Conservation (phyloP, 2,329 filamentous ascomycete genomes). For the Aspergillus cejpii region DNA sequence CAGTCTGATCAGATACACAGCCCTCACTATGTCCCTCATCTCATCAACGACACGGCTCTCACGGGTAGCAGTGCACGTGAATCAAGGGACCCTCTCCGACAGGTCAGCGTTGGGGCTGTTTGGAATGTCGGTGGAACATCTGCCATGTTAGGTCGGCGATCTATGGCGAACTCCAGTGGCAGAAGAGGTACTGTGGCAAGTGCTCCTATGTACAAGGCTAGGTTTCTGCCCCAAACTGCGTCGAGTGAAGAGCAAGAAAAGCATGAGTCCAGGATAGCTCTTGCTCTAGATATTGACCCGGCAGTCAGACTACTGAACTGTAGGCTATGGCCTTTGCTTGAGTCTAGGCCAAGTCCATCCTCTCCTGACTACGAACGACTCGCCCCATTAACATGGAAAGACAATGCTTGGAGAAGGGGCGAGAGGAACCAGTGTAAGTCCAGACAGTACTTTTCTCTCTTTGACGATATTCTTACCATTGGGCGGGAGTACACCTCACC, state of each 20-base stretch:
- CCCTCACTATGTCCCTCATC: constrained; percentile 31
- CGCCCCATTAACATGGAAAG: constrained; percentile 35
- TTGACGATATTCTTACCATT: neutral
- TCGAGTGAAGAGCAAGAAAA: constrained; percentile 58
- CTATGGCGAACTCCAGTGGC: constrained; percentile 52
- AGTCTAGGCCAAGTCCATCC: constrained; percentile 20
- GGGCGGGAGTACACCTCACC: neutral
- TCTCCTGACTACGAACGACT: constrained; percentile 26
- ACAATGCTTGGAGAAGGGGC: constrained; percentile 34
- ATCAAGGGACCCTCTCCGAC: constrained; percentile 28
- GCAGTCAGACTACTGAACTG: constrained; percentile 58
- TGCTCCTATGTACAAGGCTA: constrained; percentile 57
- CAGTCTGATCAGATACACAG: constrained; percentile 13
- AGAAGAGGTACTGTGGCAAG: constrained; percentile 59
- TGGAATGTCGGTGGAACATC: constrained; percentile 72
- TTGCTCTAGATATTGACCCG: constrained; percentile 73
- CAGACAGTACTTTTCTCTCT: neutral
- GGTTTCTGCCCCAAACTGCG: constrained; percentile 47
- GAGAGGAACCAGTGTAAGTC: constrained; percentile 32
- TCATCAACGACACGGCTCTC: constrained; percentile 25
- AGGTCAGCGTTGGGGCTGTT: constrained; percentile 61
- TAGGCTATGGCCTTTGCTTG: constrained; percentile 15
- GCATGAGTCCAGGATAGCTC: constrained; percentile 67
- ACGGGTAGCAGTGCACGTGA: constrained; percentile 3
- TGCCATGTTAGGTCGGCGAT: constrained; percentile 44